Conservation (phyloP, 805 yeast species). For the Ogataea corticis region DNA sequence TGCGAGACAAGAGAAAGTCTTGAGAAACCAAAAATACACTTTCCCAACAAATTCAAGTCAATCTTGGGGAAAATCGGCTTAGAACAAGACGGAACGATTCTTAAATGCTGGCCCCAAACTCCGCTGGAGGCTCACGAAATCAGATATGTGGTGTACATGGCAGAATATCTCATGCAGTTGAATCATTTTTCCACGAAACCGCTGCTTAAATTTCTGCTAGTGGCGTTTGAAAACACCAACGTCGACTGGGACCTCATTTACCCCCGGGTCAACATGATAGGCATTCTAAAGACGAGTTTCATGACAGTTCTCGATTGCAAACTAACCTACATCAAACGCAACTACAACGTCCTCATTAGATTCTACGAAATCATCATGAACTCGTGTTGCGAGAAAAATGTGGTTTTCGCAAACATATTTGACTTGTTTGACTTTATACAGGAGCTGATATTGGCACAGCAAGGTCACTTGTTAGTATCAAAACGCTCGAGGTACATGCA, state of each 20-base stretch:
- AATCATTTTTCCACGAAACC: conserved; percentile 8
- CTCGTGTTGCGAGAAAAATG: conserved; percentile 8
- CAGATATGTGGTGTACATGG: conserved; percentile 2
- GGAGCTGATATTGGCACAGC: conserved; percentile 13
- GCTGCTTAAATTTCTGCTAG: conserved; percentile 11
- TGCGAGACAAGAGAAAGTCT: background rate
- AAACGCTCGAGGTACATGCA: conserved; percentile 14
- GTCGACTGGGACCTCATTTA: conserved; percentile 8
- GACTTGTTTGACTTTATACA: conserved; percentile 16
- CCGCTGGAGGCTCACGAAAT: conserved; percentile 8
- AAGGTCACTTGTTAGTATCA: conserved; percentile 1
- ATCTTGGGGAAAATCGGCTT: conserved; percentile 13
- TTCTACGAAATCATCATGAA: conserved; percentile 5
- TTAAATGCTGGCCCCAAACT: conserved; percentile 4
- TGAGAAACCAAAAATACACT: conserved; percentile 5
- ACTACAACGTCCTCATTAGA: conserved; percentile 11
- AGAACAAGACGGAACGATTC: conserved; percentile 10
- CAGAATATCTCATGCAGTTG: conserved; percentile 11
- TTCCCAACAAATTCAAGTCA: conserved; percentile 5
- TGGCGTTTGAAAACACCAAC: conserved; percentile 1
- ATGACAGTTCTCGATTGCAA: conserved; percentile 6
- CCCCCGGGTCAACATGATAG: conserved; percentile 8
- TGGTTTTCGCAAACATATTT: conserved; percentile 5
- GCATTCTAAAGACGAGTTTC: conserved; percentile 5
- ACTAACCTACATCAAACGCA: conserved; percentile 6